Evolutionary conservation across 2,329 filamentous ascomycete species (phyloP), one percentile per base, ranked within the genome.

Genomic region (Microsporum ferrugineum): DNA sequence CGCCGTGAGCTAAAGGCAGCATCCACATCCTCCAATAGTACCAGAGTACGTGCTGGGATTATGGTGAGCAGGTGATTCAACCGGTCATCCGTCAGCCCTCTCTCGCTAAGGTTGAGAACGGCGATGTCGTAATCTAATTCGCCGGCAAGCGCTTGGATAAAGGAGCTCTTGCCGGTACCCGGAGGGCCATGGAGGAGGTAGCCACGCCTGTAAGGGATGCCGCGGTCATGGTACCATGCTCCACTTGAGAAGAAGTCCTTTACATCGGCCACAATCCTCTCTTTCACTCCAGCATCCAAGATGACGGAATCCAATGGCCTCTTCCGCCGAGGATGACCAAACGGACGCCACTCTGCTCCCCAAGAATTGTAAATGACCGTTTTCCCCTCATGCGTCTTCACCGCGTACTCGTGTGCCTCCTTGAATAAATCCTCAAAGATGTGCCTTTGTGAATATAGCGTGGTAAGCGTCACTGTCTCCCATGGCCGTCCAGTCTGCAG

Each of bases 141-240:
- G n/a, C 91, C 92, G 0, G 94, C 94, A 47, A 99, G 77, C 0
- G 94, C 91, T 73, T 96, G 91, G 64, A 99, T 96, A 68, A 99
- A 97, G 0, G 90, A 95, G 63, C 88, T 96, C 78, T 95, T 97
- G 39, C 90, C 95, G 47, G 88, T 95, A 0, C 91, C 91, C 0
- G 91, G 91, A 2, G 91, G 91, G 0, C 91, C 91, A 68, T 94
- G 90, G 0, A 96, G 81, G 5, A 96, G 80, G 70, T 96, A 96
- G 0, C 91, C 92, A 61, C 91, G 80, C 17, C 91, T 84, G 69
- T 96, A 96, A 0, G 92, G 92, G 65, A 96, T 95, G 1, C 91
- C 92, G n/a, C 92, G 86, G 68, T 96, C 90, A 57, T 91, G 84
- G 70, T 96, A 96, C 91, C 92, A 96, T 65, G 87, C 84, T 62